Evolutionary conservation across 2,329 filamentous ascomycete genomes (phyloP).

Genomic region (Talaromyces marneffei): DNA sequence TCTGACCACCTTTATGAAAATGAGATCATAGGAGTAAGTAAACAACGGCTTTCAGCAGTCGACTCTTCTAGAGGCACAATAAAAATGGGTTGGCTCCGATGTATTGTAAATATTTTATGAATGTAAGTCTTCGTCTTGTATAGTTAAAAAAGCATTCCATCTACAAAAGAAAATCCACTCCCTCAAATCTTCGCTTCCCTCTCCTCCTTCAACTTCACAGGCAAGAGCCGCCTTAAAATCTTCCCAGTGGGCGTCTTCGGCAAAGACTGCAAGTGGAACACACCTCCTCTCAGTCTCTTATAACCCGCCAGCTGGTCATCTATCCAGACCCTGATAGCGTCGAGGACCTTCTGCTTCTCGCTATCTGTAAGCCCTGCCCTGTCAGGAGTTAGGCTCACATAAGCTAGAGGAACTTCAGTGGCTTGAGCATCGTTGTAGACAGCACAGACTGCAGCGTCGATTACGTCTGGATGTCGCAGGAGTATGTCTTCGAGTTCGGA

Average conservation of each 20-base stretch:
- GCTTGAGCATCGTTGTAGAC: conserved; percentile 20
- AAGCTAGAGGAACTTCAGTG: conserved; percentile 21
- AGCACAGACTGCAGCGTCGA: conserved; percentile 20
- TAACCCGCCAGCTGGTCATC: conserved; percentile 20
- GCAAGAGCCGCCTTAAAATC: conserved; percentile 16
- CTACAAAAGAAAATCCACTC: not conserved
- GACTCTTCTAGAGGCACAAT: too few relatives aligned
- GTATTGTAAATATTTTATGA: too few relatives aligned
- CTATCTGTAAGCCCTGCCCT: not conserved
- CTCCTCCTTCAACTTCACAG: conserved; percentile 6
- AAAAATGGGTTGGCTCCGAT: too few relatives aligned
- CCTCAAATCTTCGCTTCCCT: not conserved
- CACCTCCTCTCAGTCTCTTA: conserved; percentile 20
- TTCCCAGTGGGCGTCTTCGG: conserved; percentile 21
- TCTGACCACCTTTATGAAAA: too few relatives aligned
- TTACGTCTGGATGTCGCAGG: conserved; percentile 14
- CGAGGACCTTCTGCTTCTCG: not conserved
- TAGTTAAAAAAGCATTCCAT: too few relatives aligned
- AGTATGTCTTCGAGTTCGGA: conserved; percentile 11
- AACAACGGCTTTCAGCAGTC: too few relatives aligned
- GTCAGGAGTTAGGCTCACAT: conserved; percentile 6
- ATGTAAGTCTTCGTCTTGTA: too few relatives aligned
- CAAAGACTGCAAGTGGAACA: conserved; percentile 17
- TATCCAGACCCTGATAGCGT: conserved; percentile 8
- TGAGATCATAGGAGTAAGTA: too few relatives aligned